These are phyloP conservation scores for Quercus lobata DNA, from an alignment of 331 rosid species.

Conservation along the genomic window DNA sequence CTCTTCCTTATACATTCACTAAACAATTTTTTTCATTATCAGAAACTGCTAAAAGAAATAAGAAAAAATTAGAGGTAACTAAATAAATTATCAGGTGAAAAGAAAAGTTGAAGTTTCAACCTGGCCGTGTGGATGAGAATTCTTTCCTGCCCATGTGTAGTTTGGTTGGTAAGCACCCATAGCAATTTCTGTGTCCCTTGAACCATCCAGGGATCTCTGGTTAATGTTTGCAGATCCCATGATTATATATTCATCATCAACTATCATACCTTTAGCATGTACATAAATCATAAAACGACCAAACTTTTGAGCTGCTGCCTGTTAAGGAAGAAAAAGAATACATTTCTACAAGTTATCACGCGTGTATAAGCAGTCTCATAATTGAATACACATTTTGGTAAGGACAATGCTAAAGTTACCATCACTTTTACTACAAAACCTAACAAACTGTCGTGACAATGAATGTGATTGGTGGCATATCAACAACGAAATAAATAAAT, in stretches of 20 bases:
- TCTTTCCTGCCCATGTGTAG: slow-evolving; percentile 42
- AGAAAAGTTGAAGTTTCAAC: slow-evolving; percentile 21
- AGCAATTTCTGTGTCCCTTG: slow-evolving; percentile 78
- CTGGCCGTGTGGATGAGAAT: slow-evolving; percentile 64
- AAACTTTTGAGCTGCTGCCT: slow-evolving; percentile 46
- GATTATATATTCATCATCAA: slow-evolving; percentile 62
- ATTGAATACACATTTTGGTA: no score
- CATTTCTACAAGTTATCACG: neutral
- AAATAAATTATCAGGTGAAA: no score
- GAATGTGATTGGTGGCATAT: no score
- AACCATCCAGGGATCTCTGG: slow-evolving; percentile 80
- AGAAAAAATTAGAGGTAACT: no score
- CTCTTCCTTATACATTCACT: no score
- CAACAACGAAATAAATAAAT: no score
- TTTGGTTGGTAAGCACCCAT: slow-evolving; percentile 78
- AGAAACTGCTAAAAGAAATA: no score
- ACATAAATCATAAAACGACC: slow-evolving; percentile 73
- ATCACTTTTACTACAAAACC: no score
- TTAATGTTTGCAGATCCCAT: slow-evolving; percentile 81
- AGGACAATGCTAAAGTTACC: no score
- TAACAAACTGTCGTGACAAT: no score
- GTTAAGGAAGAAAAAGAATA: neutral
- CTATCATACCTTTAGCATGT: slow-evolving; percentile 81
- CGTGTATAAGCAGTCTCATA: no score
- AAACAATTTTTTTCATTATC: no score